Conservation (phyloP, 345 rosid genomes). For the Balakata baccata region DNA sequence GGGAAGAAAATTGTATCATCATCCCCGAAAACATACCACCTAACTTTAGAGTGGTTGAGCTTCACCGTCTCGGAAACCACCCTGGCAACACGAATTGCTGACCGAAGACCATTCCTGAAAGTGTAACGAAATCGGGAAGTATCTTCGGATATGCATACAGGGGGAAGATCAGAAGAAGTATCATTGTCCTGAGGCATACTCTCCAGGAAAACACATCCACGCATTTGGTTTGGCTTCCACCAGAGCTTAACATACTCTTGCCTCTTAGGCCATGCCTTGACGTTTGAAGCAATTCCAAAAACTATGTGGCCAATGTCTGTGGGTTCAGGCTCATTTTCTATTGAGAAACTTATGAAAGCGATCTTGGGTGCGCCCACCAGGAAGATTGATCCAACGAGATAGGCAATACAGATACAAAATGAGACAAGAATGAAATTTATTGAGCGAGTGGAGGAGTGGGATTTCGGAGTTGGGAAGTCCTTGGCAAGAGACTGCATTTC, state of each 20-base stretch:
- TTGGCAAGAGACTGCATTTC: slow-evolving; percentile 39
- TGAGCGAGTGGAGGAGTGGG: slow-evolving; percentile 34
- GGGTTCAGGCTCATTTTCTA: slow-evolving; percentile 22
- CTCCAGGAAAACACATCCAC: slow-evolving; percentile 77
- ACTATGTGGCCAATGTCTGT: slow-evolving; percentile 56
- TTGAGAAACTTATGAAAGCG: slow-evolving; percentile 18
- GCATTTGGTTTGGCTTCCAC: slow-evolving; percentile 63
- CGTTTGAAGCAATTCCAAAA: slow-evolving; percentile 63
- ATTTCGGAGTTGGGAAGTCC: slow-evolving; percentile 25
- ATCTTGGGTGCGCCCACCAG: slow-evolving; percentile 37
- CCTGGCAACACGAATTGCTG: slow-evolving; percentile 73
- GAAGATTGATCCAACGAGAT: slow-evolving; percentile 44
- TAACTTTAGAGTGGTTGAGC: slow-evolving; percentile 47
- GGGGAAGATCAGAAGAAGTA: slow-evolving; percentile 42
- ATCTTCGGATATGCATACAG: slow-evolving; percentile 62
- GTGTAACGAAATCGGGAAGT: slow-evolving; percentile 71
- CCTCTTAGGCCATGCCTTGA: slow-evolving; percentile 49
- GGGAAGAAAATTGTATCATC: slow-evolving; percentile 75
- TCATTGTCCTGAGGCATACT: slow-evolving; percentile 23
- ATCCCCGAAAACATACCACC: slow-evolving; percentile 86
- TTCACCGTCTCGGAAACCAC: slow-evolving; percentile 60
- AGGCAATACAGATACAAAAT: slow-evolving; percentile 42
- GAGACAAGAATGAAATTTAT: slow-evolving; percentile 36
- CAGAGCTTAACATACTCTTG: slow-evolving; percentile 63
- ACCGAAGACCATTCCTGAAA: slow-evolving; percentile 49